Evolutionary conservation across 768 basidiomycete genomes (phyloP).

Genomic region (Amanita molliuscula): DNA sequence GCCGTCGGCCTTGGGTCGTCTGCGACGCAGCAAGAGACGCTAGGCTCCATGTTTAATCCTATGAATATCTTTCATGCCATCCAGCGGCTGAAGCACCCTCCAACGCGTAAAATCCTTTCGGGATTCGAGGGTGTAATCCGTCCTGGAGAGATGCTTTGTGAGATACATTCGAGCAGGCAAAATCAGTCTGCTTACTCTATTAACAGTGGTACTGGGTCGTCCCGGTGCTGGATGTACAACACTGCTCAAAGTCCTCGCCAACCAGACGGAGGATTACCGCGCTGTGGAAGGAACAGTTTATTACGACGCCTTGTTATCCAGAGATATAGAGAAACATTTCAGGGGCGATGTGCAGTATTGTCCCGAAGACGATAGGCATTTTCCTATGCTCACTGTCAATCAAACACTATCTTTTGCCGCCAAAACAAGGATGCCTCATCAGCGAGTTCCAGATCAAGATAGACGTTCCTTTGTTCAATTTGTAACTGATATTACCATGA

Average conservation of each 20-base stretch:
- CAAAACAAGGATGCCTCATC: conserved; percentile 54
- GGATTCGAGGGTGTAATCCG: conserved; percentile 56
- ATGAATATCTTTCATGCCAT: conserved; percentile 30
- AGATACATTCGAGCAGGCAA: conserved; percentile 13
- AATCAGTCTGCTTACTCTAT: neutral
- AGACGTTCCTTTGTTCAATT: conserved; percentile 33
- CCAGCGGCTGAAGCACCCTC: conserved; percentile 44
- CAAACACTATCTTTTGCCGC: conserved; percentile 68
- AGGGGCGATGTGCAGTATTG: conserved; percentile 77
- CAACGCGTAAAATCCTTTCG: conserved; percentile 49
- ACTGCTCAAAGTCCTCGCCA: conserved; percentile 72
- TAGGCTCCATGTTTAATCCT: conserved; percentile 57
- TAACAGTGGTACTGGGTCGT: conserved; percentile 69
- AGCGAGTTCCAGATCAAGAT: conserved; percentile 30
- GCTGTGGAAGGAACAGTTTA: conserved; percentile 56
- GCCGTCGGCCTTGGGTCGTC: conserved; percentile 52
- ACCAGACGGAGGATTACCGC: conserved; percentile 61
- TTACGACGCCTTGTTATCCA: conserved; percentile 67
- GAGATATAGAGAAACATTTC: conserved; percentile 51
- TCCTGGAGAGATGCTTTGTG: conserved; percentile 72
- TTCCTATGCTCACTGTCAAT: conserved; percentile 73
- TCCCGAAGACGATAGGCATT: conserved; percentile 81
- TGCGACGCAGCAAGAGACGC: conserved; percentile 43
- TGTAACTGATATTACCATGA: conserved; percentile 46
- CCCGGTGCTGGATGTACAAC: conserved; percentile 84